These are phyloP conservation scores for Balakata baccata DNA, from an alignment of 345 rosid genomes.

Conservation along the genomic window DNA sequence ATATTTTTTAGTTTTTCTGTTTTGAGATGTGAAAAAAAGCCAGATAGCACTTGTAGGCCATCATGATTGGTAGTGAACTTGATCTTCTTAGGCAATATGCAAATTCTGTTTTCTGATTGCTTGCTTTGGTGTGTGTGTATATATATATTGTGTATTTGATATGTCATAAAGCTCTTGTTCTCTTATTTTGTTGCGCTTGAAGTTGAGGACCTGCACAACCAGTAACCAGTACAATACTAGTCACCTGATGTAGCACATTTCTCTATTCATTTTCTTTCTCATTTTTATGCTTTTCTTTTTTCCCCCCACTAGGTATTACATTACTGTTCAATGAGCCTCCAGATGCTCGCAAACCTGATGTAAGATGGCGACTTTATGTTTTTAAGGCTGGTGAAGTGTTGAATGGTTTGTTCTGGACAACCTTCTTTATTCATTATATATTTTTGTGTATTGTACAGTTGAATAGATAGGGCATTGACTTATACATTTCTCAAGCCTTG, in stretches of 20 bases:
- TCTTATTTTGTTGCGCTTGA: neutral
- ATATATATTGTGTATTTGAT: neutral
- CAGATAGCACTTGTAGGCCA: neutral
- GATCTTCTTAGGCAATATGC: neutral
- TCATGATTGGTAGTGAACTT: conserved; percentile 5
- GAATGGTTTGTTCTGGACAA: conserved; percentile 48
- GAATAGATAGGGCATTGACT: neutral
- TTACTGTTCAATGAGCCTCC: conserved; percentile 89
- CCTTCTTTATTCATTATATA: neutral
- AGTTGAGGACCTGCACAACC: neutral
- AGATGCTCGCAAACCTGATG: conserved; percentile 75
- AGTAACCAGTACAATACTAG: neutral
- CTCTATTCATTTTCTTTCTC: conserved; percentile 4
- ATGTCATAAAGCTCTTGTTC: neutral
- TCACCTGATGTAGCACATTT: neutral
- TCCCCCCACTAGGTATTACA: conserved; percentile 55
- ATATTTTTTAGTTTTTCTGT: neutral
- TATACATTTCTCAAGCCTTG: neutral
- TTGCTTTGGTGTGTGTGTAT: too few species aligned
- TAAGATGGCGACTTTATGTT: conserved; percentile 91
- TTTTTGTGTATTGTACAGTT: neutral
- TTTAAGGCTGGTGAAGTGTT: conserved; percentile 84
- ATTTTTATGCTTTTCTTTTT: conserved; percentile 9
- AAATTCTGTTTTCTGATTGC: neutral
- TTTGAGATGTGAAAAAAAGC: neutral